A percentile compares a stretch with the other conserved stretches of the same genome.
These are phyloP conservation scores for Ceratocystis cubensis DNA, from an alignment of 2,329 filamentous ascomycete species.

Conservation along the genomic window DNA sequence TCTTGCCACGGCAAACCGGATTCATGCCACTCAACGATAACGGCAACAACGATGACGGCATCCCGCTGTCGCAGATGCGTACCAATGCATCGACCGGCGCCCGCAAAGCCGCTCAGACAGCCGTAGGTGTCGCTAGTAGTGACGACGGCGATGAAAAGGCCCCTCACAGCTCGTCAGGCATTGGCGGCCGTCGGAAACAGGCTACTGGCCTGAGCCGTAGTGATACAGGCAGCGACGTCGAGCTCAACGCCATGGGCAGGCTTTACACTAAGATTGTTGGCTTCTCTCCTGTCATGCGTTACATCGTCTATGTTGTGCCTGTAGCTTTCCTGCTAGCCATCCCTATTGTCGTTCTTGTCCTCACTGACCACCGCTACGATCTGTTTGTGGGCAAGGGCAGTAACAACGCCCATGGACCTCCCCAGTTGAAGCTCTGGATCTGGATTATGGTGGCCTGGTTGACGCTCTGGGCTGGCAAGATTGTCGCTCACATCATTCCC, in stretches of 20 bases:
- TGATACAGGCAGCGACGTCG: slow-evolving; percentile 36
- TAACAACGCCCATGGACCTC: slow-evolving; percentile 31
- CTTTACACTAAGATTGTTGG: slow-evolving; percentile 52
- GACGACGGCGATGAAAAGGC: slow-evolving; percentile 33
- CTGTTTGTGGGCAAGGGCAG: slow-evolving; percentile 29
- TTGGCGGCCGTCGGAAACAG: slow-evolving; percentile 39
- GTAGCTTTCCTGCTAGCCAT: slow-evolving; percentile 48
- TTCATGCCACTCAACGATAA: slow-evolving; percentile 34
- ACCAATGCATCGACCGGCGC: slow-evolving; percentile 44
- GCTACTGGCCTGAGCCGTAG: slow-evolving; percentile 32
- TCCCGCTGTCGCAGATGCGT: slow-evolving; percentile 44
- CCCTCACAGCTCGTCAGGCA: slow-evolving; percentile 25
- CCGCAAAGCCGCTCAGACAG: slow-evolving; percentile 35
- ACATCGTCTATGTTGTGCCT: slow-evolving; percentile 55
- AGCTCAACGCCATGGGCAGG: slow-evolving; percentile 52
- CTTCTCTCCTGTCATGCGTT: slow-evolving; percentile 52
- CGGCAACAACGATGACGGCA: slow-evolving; percentile 32
- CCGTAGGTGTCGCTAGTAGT: slow-evolving; percentile 25
- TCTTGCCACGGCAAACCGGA: slow-evolving; percentile 32
- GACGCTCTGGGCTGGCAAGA: slow-evolving; percentile 53
- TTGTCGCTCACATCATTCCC: slow-evolving; percentile 49
- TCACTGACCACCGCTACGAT: slow-evolving; percentile 32
- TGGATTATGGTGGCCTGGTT: slow-evolving; percentile 60
- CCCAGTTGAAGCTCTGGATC: slow-evolving; percentile 49
- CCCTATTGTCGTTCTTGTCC: slow-evolving; percentile 45